These are phyloP conservation scores for Podila clonocystis DNA, from an alignment of 192 early-diverging fungal genomes.

Conservation along the genomic window DNA sequence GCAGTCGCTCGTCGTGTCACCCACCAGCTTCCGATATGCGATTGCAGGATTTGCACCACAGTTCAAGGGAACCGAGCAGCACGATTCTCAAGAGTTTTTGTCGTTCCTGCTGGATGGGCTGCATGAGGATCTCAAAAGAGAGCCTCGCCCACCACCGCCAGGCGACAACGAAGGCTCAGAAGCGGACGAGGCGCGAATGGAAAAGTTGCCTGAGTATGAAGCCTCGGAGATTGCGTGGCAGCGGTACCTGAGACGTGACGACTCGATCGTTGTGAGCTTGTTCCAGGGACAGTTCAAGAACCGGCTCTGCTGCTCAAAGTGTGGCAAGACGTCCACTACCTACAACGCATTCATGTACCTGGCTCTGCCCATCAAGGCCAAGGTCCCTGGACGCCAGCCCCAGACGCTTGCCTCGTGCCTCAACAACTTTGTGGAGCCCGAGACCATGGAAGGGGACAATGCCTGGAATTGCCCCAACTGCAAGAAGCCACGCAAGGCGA, in stretches of 20 bases:
- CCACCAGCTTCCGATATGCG: conserved; percentile 78
- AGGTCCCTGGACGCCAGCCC: conserved; percentile 53
- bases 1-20: conserved; percentile 79
- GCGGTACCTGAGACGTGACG: conserved; percentile 76
- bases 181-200: conserved; percentile 69
- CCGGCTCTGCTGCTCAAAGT: conserved; percentile 74
- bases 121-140: conserved; percentile 91
- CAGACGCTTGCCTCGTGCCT: conserved; percentile 87
- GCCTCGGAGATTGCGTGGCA: conserved; percentile 78
- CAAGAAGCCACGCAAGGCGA: conserved; percentile 74
- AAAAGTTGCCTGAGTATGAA: conserved; percentile 69
- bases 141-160: conserved; percentile 51
- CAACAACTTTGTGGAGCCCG: conserved; percentile 83
- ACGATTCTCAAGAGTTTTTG: conserved; percentile 97
- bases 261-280: conserved; percentile 85
- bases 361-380: conserved; percentile 85
- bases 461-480: conserved; percentile 92
- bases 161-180: conserved; percentile 52
- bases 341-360: conserved; percentile 94
- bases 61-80: conserved; percentile 91
- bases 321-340: conserved; percentile 81
- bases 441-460: conserved; percentile 91
- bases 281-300: conserved; percentile 90
- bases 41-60: conserved; percentile 81
- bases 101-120: conserved; percentile 88